Evolutionary conservation across 2,329 filamentous ascomycete genomes (phyloP).

Genomic region (Verticillium isaacii): DNA sequence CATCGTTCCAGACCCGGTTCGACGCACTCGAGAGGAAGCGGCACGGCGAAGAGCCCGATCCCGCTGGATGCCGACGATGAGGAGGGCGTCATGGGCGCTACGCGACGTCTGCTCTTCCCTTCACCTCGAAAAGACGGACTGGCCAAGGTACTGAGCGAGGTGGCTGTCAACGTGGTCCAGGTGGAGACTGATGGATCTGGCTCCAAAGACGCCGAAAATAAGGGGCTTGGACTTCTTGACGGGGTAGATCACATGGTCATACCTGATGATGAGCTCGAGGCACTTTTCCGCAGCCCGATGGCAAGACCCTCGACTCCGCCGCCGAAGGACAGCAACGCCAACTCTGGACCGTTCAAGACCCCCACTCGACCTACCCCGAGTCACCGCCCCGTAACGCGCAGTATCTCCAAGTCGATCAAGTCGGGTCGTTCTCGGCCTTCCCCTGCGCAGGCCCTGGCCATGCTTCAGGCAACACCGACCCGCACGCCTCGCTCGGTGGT

Average conservation of each 20-base stretch:
- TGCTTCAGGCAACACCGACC: slow-evolving; percentile 43
- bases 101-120: slow-evolving; percentile 70
- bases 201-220: slow-evolving; percentile 37
- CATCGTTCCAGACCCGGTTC: slow-evolving; percentile 34
- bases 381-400: slow-evolving; percentile 57
- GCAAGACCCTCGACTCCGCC: slow-evolving; percentile 47
- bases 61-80: slow-evolving; percentile 44
- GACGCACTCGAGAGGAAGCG: slow-evolving; percentile 50
- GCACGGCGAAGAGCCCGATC: slow-evolving; percentile 54
- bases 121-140: slow-evolving; percentile 65
- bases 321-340: slow-evolving; percentile 40
- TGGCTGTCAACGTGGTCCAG: slow-evolving; percentile 48
- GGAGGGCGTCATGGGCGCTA: slow-evolving; percentile 43
- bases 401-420: slow-evolving; percentile 52
- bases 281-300: slow-evolving; percentile 59
- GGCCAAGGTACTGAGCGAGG: slow-evolving; percentile 56
- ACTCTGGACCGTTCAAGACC: slow-evolving; percentile 51
- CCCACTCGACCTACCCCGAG: slow-evolving; percentile 58
- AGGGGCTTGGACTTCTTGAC: slow-evolving; percentile 27
- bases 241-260: slow-evolving; percentile 25
- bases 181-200: slow-evolving; percentile 31
- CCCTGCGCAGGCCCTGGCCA: slow-evolving; percentile 32
- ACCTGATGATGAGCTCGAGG: slow-evolving; percentile 44
- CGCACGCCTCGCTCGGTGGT: slow-evolving; percentile 32
- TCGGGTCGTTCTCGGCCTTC: slow-evolving; percentile 39